phyloP scores from a whole-genome alignment of 805 yeast species.

The Wickerhamiella allomyrinae region DNA sequence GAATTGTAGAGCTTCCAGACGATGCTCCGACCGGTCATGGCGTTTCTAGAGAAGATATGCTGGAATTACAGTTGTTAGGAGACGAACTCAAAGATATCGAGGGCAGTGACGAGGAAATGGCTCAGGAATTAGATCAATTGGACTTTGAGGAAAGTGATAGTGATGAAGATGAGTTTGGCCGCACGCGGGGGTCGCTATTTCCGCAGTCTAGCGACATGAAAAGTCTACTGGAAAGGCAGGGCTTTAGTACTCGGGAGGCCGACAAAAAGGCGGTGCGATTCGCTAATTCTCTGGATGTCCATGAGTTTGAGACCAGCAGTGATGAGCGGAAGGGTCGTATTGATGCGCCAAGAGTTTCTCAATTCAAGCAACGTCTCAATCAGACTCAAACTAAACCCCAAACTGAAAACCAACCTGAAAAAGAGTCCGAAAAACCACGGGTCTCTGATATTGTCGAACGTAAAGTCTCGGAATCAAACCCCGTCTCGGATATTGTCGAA shows the following conservation, averaged over 20 bases:
- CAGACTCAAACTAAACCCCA: background rate
- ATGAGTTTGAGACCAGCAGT: conserved; percentile 17
- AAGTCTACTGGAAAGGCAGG: conserved; percentile 8
- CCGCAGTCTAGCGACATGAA: conserved; percentile 17
- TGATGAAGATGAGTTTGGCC: conserved; percentile 26
- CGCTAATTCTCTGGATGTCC: conserved; percentile 15
- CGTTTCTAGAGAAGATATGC: conserved; percentile 16
- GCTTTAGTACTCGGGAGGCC: no score
- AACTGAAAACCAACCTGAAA: background rate
- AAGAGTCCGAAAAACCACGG: background rate
- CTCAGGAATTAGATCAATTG: conserved; percentile 32
- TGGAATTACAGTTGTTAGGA: conserved; percentile 19
- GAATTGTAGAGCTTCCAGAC: background rate
- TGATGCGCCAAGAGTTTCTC: conserved; percentile 18
- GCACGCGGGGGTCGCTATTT: conserved; percentile 25
- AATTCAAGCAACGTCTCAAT: conserved; percentile 19
- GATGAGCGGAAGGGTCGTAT: conserved; percentile 13
- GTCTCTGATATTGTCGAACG: conserved; percentile 4
- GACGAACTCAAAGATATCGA: conserved; percentile 32
- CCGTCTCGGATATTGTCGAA: conserved; percentile 4
- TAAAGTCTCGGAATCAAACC: conserved; percentile 10
- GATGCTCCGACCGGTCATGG: conserved; percentile 3
- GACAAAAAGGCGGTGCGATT: conserved; percentile 13
- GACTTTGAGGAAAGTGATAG: conserved; percentile 33
- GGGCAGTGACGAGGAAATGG: conserved; percentile 31